A percentile compares a stretch with the other conserved stretches of the same genome.
These are phyloP conservation scores for Nakaseomyces kungkrabaensis DNA, from an alignment of 1,139 yeast species.

Conservation along the genomic window DNA sequence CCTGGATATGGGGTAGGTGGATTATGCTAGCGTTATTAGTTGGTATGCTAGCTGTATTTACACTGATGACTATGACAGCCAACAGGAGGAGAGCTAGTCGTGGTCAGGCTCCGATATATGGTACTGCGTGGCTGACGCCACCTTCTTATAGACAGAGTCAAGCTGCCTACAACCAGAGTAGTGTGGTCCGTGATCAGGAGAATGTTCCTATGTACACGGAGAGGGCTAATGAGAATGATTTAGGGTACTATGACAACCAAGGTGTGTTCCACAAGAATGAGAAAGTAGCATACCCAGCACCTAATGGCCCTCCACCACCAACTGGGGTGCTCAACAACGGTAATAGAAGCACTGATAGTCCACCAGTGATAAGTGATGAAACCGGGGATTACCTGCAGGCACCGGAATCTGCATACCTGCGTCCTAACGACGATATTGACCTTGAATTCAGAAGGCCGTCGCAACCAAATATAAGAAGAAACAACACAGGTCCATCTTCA, in stretches of 20 bases:
- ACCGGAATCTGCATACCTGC: background rate
- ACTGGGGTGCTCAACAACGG: conserved; percentile 1
- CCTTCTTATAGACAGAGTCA: conserved; percentile 70
- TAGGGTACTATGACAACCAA: conserved; percentile 65
- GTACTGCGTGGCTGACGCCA: conserved; percentile 87
- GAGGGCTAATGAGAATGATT: conserved; percentile 54
- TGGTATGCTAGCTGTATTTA: conserved; percentile 32
- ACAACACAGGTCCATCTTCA: background rate
- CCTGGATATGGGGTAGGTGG: conserved; percentile 34
- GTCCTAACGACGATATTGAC: background rate
- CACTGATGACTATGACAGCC: conserved; percentile 40
- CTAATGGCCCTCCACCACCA: conserved; percentile 6
- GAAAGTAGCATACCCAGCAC: conserved; percentile 9
- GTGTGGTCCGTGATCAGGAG: conserved; percentile 27
- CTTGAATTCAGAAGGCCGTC: conserved; percentile 1
- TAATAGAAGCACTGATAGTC: background rate
- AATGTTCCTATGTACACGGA: conserved; percentile 59
- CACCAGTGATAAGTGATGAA: background rate
- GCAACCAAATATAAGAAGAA: background rate
- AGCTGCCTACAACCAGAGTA: conserved; percentile 38
- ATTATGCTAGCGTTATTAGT: conserved; percentile 37
- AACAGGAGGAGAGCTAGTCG: conserved; percentile 48
- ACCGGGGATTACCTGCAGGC: conserved; percentile 7
- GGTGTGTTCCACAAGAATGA: conserved; percentile 41
- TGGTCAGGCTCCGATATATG: conserved; percentile 63